phyloP scores from a whole-genome alignment of 306 rosid species.

The Rosa multiflora region DNA sequence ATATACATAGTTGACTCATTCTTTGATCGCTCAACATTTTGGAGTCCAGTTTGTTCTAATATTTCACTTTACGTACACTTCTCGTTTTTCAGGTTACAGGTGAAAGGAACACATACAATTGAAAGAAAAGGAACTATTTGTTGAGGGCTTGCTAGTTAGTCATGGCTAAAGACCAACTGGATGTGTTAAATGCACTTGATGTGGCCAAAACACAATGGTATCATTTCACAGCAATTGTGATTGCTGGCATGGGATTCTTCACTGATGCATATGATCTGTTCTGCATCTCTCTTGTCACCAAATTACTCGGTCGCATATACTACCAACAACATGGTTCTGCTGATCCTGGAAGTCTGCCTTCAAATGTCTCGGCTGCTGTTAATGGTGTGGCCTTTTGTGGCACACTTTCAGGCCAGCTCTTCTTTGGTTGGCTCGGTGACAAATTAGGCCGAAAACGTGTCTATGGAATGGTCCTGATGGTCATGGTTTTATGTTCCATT shows the following conservation, averaged over 20 bases:
- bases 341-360: constrained; percentile 62
- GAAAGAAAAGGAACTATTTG: not conserved
- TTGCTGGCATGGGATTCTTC: constrained; percentile 95
- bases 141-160: not conserved
- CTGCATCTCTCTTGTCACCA: constrained; percentile 88
- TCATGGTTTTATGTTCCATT: constrained; percentile 74
- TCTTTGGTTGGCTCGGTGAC: constrained; percentile 97
- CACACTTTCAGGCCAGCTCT: constrained; percentile 79
- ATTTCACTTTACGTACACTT: not conserved
- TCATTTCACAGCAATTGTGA: constrained; percentile 83
- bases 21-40: not conserved
- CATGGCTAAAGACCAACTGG: constrained; percentile 56
- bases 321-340: constrained; percentile 40
- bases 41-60: not conserved
- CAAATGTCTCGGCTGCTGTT: constrained; percentile 69
- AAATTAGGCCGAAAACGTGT: constrained; percentile 81
- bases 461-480: constrained; percentile 86
- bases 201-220: constrained; percentile 89
- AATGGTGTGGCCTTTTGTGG: constrained; percentile 91
- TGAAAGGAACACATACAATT: not conserved
- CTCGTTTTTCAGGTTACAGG: constrained; percentile 16
- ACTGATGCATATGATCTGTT: constrained; percentile 89
- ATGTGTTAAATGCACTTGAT: constrained; percentile 78
- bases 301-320: constrained; percentile 72
- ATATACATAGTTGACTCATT: not conserved